Evolutionary conservation across 2,329 filamentous ascomycete genomes (phyloP).

Genomic region (Diaporthe eres): DNA sequence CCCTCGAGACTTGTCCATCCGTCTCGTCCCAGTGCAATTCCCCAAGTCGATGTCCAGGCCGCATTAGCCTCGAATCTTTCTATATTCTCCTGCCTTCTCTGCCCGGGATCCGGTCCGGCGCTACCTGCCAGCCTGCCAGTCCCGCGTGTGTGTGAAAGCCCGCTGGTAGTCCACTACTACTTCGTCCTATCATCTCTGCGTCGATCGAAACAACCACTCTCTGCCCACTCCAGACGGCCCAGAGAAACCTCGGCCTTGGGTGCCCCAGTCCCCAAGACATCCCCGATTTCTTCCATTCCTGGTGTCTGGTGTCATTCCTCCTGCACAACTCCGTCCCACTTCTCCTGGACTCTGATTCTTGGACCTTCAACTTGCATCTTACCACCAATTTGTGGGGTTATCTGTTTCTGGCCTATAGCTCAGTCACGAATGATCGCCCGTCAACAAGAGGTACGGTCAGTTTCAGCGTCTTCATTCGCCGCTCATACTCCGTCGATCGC

Average conservation of each 20-base stretch:
- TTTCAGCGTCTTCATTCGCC: conserved; percentile 30
- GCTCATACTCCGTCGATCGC: conserved; percentile 31
- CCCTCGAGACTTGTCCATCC: conserved; percentile 15
- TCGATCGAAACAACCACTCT: conserved; percentile 32
- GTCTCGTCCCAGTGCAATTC: conserved; percentile 25
- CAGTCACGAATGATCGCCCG: conserved; percentile 25
- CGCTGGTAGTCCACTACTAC: conserved; percentile 2
- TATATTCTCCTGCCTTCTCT: conserved; percentile 9
- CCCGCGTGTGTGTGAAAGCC: neutral
- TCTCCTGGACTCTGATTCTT: neutral
- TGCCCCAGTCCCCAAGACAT: conserved; percentile 22
- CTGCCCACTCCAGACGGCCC: conserved; percentile 25
- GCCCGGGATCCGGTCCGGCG: conserved; percentile 6
- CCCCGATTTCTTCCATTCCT: conserved; percentile 11
- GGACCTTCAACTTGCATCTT: conserved; percentile 13
- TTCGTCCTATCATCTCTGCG: conserved; percentile 31
- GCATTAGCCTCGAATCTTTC: conserved; percentile 12
- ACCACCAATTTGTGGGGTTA: conserved; percentile 21
- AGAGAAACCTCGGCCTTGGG: conserved; percentile 26
- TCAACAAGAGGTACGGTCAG: conserved; percentile 31
- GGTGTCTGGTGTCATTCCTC: neutral
- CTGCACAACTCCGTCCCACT: conserved; percentile 28
- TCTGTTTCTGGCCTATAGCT: conserved; percentile 10
- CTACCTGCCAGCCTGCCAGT: neutral
- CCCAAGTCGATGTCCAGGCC: neutral